Conservation (phyloP, 768 basidiomycete species). For the Trametes maxima region DNA sequence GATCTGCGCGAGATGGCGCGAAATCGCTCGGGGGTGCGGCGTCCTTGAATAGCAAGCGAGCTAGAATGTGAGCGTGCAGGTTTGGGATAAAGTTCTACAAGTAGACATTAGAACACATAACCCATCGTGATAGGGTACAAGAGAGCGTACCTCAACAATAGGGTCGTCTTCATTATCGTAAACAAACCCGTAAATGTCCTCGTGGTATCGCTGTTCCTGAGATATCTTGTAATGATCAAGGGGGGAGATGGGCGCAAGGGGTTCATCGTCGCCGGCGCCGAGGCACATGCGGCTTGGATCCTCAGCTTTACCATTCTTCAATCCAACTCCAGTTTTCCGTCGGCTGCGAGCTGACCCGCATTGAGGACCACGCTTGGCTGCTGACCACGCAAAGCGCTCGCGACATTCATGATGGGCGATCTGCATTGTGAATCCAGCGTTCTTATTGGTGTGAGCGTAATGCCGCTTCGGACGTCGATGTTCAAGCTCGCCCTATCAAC, state of each 20-base stretch:
- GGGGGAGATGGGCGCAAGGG: not conserved
- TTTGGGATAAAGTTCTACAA: not conserved
- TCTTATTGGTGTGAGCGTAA: constrained; percentile 15
- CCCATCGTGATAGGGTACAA: not conserved
- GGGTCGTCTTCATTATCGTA: not conserved
- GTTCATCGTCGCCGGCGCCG: not conserved
- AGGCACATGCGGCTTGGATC: not conserved
- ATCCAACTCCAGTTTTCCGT: not conserved
- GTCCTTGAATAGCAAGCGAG: not conserved
- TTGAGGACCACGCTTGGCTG: not conserved
- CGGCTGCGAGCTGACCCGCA: not conserved
- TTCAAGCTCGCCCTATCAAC: constrained; percentile 19
- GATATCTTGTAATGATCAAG: not conserved
- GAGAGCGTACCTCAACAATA: not conserved
- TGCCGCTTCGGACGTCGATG: constrained; percentile 16
- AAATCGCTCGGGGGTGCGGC: not conserved
- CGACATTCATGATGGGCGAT: constrained; percentile 22
- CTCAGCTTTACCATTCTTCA: not conserved
- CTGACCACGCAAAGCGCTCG: constrained; percentile 18
- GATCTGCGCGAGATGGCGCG: not conserved
- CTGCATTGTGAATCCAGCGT: constrained; percentile 6
- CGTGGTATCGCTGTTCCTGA: not conserved
- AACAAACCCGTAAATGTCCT: not conserved
- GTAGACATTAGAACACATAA: not conserved
- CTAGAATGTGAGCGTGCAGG: not conserved